Percentiles rank a stretch among this genome's conserved stretches.
Conservation (phyloP, 2,329 filamentous ascomycete genomes). For the Lecanosticta acicola region DNA sequence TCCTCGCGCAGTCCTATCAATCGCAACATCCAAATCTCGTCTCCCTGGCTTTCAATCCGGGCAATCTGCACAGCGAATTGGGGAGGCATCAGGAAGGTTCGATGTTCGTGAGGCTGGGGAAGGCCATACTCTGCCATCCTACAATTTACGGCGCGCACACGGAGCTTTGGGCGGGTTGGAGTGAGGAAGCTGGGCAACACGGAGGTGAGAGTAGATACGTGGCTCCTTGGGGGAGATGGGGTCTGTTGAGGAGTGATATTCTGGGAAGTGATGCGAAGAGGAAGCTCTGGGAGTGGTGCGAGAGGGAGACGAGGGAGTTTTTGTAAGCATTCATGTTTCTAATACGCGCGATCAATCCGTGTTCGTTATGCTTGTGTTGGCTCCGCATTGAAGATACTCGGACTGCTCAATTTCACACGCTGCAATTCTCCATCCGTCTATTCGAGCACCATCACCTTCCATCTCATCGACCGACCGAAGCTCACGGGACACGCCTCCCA, state of each 20-base stretch:
- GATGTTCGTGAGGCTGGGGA: constrained; percentile 7
- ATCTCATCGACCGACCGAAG: too few relatives aligned
- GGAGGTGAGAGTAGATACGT: constrained; percentile 29
- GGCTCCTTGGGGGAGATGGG: constrained; percentile 33
- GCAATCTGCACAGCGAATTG: constrained; percentile 29
- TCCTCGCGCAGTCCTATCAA: constrained; percentile 24
- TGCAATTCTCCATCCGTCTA: too few relatives aligned
- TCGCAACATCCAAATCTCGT: constrained; percentile 21
- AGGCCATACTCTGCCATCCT: constrained; percentile 18
- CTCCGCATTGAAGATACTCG: too few relatives aligned
- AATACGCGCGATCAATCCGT: too few relatives aligned
- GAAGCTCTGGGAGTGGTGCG: constrained; percentile 40
- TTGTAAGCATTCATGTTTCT: background rate
- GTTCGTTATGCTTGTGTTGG: too few relatives aligned
- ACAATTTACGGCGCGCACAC: constrained; percentile 30
- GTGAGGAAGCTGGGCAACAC: constrained; percentile 19
- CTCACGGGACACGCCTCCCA: too few relatives aligned
- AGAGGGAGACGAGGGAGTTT: constrained; percentile 26
- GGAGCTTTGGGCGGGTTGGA: constrained; percentile 29
- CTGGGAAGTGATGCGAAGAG: constrained; percentile 28
- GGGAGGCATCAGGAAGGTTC: constrained; percentile 20
- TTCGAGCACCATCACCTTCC: too few relatives aligned
- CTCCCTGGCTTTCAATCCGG: constrained; percentile 29
- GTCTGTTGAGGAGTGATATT: constrained; percentile 29
- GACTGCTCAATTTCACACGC: too few relatives aligned